phyloP scores from a whole-genome alignment of 345 rosid species.

The Eucalyptus marginata region DNA sequence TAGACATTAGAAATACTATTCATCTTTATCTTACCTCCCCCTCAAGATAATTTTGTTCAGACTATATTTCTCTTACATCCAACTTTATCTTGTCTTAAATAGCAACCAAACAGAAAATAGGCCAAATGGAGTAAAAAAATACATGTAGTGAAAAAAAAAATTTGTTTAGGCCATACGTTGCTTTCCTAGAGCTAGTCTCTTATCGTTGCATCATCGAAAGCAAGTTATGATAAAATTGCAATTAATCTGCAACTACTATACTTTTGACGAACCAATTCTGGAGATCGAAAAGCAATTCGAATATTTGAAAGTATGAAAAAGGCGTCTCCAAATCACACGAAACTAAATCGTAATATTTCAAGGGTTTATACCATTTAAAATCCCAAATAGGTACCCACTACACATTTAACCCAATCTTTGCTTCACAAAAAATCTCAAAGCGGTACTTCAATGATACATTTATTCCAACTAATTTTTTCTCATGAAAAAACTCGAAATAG shows the following conservation, averaged over 20 bases:
- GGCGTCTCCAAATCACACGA: rapidly evolving
- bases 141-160: background rate
- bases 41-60: rapidly evolving
- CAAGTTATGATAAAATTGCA: background rate
- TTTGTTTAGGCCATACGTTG: background rate
- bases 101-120: background rate
- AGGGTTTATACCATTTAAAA: background rate
- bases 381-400: background rate
- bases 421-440: background rate
- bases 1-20: no score
- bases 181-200: background rate
- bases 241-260: background rate
- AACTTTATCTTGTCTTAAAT: rapidly evolving
- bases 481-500: background rate
- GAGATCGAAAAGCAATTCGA: background rate
- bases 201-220: background rate
- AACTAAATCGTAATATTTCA: background rate
- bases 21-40: background rate
- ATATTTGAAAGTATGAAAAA: background rate
- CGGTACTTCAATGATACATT: background rate
- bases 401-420: background rate
- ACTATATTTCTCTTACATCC: background rate
- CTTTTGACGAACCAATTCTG: rapidly evolving
- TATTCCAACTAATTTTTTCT: background rate
- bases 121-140: background rate